A percentile compares a stretch with the other conserved stretches of the same genome.
phyloP scores from a whole-genome alignment of 164 flowering plant genomes.

The Chimonanthus salicifolius region DNA sequence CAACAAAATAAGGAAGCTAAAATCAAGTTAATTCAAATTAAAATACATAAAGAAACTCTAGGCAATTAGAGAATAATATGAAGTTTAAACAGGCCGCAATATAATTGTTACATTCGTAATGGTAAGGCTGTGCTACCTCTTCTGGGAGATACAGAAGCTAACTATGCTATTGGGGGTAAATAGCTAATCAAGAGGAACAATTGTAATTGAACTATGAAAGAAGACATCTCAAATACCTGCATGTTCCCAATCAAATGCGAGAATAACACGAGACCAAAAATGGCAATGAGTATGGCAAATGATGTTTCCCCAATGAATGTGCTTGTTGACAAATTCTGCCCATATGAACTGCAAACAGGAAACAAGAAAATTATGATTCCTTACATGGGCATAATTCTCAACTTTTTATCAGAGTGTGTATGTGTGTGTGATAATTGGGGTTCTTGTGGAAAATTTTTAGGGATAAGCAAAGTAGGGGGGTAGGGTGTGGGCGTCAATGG shows the following conservation, averaged over 20 bases:
- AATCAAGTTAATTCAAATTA: neutral
- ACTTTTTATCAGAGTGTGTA: neutral
- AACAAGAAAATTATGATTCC: no score
- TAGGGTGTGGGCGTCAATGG: no score
- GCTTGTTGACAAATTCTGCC: conserved; percentile 78
- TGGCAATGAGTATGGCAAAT: conserved; percentile 83
- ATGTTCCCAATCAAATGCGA: conserved; percentile 96
- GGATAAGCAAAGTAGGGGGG: no score
- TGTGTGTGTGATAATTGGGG: no score
- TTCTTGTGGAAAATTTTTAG: no score
- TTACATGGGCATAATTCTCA: neutral
- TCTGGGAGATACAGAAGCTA: neutral
- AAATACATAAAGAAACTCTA: neutral
- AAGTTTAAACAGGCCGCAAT: neutral
- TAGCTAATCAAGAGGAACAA: neutral
- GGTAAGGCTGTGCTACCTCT: neutral
- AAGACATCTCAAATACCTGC: conserved; percentile 55
- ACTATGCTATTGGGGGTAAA: neutral
- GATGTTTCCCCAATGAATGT: conserved; percentile 85
- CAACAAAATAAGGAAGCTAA: neutral
- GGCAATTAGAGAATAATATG: neutral
- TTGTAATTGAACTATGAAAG: neutral
- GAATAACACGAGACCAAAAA: conserved; percentile 81
- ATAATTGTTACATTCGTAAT: no score
- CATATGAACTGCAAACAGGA: conserved; percentile 13